These are phyloP conservation scores for Blastobotrys raffinosifermentans DNA, from an alignment of 1,139 yeast species.

Conservation along the genomic window DNA sequence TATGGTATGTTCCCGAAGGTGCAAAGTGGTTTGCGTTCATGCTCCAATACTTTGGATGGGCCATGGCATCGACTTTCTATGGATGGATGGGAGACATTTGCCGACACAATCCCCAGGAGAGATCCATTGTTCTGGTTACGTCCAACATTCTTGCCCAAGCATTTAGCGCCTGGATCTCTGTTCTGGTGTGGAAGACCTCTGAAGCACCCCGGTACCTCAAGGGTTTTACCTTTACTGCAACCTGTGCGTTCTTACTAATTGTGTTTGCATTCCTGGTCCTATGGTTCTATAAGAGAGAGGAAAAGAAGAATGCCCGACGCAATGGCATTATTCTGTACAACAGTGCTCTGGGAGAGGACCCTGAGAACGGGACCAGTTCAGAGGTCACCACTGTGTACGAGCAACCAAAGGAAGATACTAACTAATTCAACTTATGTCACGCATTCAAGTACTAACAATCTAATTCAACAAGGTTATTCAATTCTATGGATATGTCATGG, in stretches of 20 bases:
- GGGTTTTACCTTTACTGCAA: conserved; percentile 51
- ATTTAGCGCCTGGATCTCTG: conserved; percentile 19
- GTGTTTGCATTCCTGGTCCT: conserved; percentile 52
- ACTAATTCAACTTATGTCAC: no score
- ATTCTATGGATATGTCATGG: no score
- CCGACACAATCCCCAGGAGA: conserved; percentile 30
- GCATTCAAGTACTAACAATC: no score
- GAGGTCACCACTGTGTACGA: no score
- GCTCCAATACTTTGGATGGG: conserved; percentile 41
- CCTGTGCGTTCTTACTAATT: conserved; percentile 45
- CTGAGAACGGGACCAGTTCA: no score
- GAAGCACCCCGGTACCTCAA: conserved; percentile 47
- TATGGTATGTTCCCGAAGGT: conserved; percentile 40
- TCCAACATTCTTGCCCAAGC: conserved; percentile 32
- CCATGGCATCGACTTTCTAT: conserved; percentile 31
- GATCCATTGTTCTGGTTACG: conserved; percentile 34
- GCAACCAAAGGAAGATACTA: no score
- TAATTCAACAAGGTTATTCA: no score
- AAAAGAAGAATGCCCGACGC: conserved; percentile 42
- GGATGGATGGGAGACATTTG: conserved; percentile 18
- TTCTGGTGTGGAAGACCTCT: conserved; percentile 46
- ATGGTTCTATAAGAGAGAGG: conserved; percentile 54
- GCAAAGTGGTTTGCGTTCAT: conserved; percentile 43
- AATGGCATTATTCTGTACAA: conserved; percentile 15
- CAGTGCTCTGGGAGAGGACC: conserved; percentile 13